Evolutionary conservation across 2,329 filamentous ascomycete genomes (phyloP), one percentile per base, ranked within the genome.

Genomic region (Fusarium nisikadoi): DNA sequence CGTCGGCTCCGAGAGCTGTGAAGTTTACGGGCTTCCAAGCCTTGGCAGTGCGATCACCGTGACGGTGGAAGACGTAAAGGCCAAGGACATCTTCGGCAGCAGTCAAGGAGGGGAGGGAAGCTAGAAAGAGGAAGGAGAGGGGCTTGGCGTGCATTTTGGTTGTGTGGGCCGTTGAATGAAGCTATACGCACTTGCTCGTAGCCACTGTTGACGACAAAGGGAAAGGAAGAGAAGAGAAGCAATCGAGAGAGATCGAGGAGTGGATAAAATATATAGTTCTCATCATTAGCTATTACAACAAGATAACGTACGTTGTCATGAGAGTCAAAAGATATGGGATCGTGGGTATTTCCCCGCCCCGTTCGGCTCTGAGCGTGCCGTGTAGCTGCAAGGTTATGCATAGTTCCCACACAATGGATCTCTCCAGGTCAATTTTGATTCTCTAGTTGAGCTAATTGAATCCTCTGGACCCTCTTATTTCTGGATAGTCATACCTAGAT

Each of bases 1-100:
- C 86, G 52, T 87, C 83, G 79, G 95, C 94, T 36, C 95, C 95
- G 56, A 97, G 87, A 66, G 92, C 87, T 17, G 95, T 97, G 79
- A 98, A 83, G 73, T 88, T 87, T 33, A 93, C 90, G 17, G 92
- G 92, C 49, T 90, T 85, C 70, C 89, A 90, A 23, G 89, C 86
- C 84, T 97, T 97, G 71, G 93, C 84, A 2, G 94, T 95, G 62
- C 95, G 90, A 81, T 98, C 95, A 64, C 95, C 95, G 83, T 98
- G 95, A 49, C 95, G 92, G 75, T 94, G 90, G 85, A 97, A 97
- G 82, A 97, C 90, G 81, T 95, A 96, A 49, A 92, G 90, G 57
- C 94, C 94, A 20, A 97, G 86, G 33, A 96, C 86, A 2, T 91
- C 93, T 84, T 97, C 93, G 25, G 83, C 83, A 69, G 75, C 49